Conservation (phyloP, 441 rosid genomes). For the Jatropha multifida region DNA sequence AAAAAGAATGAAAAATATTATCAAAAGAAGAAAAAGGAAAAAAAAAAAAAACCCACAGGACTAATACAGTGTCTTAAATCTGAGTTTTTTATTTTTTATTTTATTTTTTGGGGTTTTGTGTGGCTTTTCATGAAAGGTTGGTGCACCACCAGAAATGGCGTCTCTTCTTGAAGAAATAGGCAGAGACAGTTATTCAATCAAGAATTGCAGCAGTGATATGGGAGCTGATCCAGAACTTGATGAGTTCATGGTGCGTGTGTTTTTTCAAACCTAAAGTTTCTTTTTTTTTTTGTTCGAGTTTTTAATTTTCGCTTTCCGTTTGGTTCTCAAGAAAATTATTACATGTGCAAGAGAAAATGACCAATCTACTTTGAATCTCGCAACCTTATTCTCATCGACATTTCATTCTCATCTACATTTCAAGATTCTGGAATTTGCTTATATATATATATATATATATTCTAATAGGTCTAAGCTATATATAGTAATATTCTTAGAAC, state of each 20-base stretch:
- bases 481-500: neutral
- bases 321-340: constrained; percentile 19
- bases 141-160: constrained; percentile 55
- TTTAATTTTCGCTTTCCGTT: neutral
- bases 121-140: constrained; percentile 36
- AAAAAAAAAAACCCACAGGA: neutral
- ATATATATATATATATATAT: neutral
- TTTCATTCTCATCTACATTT: neutral
- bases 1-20: neutral
- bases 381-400: neutral
- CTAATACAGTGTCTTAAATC: neutral
- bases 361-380: neutral
- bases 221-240: constrained; percentile 72
- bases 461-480: no score
- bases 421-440: neutral
- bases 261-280: neutral
- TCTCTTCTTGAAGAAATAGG: constrained; percentile 49
- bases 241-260: constrained; percentile 54
- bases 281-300: neutral
- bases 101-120: neutral
- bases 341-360: neutral
- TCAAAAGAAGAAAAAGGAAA: neutral
- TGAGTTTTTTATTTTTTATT: neutral
- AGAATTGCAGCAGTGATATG: constrained; percentile 26
- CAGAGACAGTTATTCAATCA: constrained; percentile 31